A percentile compares a stretch with the other conserved stretches of the same genome.
Evolutionary conservation across 345 rosid species (phyloP).

Genomic region (Salix suchowensis): DNA sequence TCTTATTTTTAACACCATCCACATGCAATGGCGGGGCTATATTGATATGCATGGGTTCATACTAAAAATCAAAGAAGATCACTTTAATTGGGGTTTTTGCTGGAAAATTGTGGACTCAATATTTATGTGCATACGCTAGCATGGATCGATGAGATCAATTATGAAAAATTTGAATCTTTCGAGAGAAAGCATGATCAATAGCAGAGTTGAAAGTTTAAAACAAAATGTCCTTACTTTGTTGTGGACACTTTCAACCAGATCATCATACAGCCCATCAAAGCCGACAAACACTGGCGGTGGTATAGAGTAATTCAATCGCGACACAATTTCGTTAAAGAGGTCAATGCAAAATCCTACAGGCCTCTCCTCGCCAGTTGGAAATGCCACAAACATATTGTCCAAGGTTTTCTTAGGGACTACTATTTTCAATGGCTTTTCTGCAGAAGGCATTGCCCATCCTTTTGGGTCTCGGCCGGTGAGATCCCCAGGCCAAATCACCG

Average conservation of each 20-base stretch:
- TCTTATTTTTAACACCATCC: no score
- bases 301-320: conserved; percentile 15
- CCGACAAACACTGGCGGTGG: conserved; percentile 18
- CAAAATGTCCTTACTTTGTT: conserved; percentile 37
- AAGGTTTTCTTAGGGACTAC: conserved; percentile 41
- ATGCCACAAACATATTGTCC: conserved; percentile 40
- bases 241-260: conserved; percentile 30
- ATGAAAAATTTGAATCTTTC: background rate
- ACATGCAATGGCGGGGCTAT: no score
- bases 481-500: conserved; percentile 41
- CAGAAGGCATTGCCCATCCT: conserved; percentile 40
- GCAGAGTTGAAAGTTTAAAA: background rate
- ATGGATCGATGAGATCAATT: background rate
- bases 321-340: conserved; percentile 27
- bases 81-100: background rate
- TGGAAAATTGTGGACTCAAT: no score
- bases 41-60: no score
- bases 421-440: conserved; percentile 28
- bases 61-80: background rate
- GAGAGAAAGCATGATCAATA: background rate
- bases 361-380: background rate
- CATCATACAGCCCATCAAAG: conserved; percentile 36
- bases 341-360: conserved; percentile 53
- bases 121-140: background rate
- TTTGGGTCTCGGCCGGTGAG: conserved; percentile 16